A percentile compares a stretch with the other conserved stretches of the same genome.
Conservation (phyloP, 78 protist species). For the Andalucia godoyi region DNA sequence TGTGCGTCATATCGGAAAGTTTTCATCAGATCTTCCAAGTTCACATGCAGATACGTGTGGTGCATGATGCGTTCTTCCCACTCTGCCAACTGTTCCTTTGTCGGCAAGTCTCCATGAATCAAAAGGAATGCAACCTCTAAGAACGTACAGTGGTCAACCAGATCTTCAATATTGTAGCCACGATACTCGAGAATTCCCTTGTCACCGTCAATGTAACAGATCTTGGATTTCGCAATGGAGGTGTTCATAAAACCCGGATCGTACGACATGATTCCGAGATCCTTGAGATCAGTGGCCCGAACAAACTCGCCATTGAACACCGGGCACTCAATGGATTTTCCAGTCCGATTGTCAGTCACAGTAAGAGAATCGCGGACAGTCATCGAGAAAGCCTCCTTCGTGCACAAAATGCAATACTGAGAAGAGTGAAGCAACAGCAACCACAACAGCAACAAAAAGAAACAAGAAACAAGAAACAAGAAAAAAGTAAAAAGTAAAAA, state of each 20-base stretch:
- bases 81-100: background rate
- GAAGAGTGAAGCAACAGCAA: too few relatives aligned
- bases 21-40: slow-evolving; percentile 35
- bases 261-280: background rate
- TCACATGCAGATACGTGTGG: slow-evolving; percentile 49
- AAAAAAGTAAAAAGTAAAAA: too few relatives aligned
- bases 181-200: slow-evolving; percentile 16
- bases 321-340: too few relatives aligned
- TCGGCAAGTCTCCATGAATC: slow-evolving; percentile 25
- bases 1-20: slow-evolving; percentile 64
- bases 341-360: too few relatives aligned
- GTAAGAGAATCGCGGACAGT: too few relatives aligned
- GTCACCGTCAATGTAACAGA: background rate
- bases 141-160: slow-evolving; percentile 19
- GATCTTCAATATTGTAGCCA: slow-evolving; percentile 17
- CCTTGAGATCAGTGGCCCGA: too few relatives aligned
- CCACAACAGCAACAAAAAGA: too few relatives aligned
- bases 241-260: background rate
- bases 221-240: background rate
- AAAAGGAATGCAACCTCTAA: slow-evolving; percentile 22
- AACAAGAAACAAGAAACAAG: too few relatives aligned
- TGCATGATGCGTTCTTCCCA: slow-evolving; percentile 20
- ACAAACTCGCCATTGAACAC: too few relatives aligned
- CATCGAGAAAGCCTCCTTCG: too few relatives aligned
- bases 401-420: too few relatives aligned